Conservation (phyloP, 202 grass and related monocot genomes). For the Digitaria exilis region DNA sequence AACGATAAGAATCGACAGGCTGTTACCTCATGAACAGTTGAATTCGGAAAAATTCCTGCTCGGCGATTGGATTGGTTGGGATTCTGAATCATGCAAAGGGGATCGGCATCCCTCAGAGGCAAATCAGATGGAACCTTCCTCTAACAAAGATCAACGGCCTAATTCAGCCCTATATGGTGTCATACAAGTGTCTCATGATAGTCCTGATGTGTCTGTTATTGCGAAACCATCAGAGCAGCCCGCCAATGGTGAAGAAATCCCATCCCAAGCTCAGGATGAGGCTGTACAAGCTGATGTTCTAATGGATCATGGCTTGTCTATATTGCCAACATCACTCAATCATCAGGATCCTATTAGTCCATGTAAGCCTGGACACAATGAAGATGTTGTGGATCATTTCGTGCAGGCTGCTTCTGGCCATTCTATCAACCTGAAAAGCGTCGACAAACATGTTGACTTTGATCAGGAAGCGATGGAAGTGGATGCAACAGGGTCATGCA, state of each 20-base stretch:
- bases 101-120: no score
- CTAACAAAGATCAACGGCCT: no score
- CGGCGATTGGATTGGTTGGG: conserved; percentile 66
- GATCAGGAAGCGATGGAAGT: conserved; percentile 38
- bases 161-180: conserved; percentile 50
- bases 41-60: conserved; percentile 42
- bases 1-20: conserved; percentile 70
- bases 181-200: conserved; percentile 23
- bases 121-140: conserved; percentile 46
- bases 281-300: not conserved
- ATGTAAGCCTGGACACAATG: conserved; percentile 18
- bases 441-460: conserved; percentile 27
- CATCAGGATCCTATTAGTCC: not conserved
- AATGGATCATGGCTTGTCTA: not conserved
- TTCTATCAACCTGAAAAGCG: no score
- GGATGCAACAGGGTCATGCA: conserved; percentile 34
- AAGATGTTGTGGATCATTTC: conserved; percentile 17
- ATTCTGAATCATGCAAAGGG: conserved; percentile 56
- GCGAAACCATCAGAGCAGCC: not conserved
- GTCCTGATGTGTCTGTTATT: conserved; percentile 14
- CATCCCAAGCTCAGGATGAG: conserved; percentile 16
- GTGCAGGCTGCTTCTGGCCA: conserved; percentile 5
- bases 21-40: conserved; percentile 53
- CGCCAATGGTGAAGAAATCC: conserved; percentile 21
- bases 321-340: not conserved